phyloP scores from a whole-genome alignment of 2,329 filamentous ascomycete genomes.

The Neonectria coccinea region DNA sequence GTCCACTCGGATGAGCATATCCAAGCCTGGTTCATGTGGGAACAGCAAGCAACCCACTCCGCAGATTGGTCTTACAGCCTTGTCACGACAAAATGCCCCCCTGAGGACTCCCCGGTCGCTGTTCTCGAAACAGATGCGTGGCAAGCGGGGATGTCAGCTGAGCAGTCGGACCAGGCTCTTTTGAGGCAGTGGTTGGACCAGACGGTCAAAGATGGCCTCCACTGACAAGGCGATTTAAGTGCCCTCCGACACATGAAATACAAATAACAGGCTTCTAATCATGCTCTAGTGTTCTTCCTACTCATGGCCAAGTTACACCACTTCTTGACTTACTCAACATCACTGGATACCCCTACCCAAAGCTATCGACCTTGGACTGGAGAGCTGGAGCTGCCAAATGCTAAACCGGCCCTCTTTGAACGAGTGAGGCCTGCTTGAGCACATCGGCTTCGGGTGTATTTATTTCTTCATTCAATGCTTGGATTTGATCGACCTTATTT shows the following conservation, averaged over 20 bases:
- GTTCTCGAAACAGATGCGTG: slow-evolving; percentile 24
- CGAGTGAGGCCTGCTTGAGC: too few relatives aligned
- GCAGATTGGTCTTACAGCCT: slow-evolving; percentile 20
- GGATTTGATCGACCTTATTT: too few relatives aligned
- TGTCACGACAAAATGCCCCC: slow-evolving; percentile 13
- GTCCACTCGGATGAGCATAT: slow-evolving; percentile 19
- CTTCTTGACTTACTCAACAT: slow-evolving; percentile 22
- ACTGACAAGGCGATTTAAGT: slow-evolving; percentile 18
- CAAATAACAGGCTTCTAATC: neutral
- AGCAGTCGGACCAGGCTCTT: slow-evolving; percentile 12
- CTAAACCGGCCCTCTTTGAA: neutral
- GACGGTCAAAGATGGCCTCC: slow-evolving; percentile 1
- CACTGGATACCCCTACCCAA: slow-evolving; percentile 19
- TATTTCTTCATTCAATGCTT: too few relatives aligned
- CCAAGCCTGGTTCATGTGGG: slow-evolving; percentile 26
- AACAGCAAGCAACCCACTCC: slow-evolving; percentile 19
- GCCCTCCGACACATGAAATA: fast-evolving
- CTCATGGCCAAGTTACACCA: slow-evolving; percentile 17
- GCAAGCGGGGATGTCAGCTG: slow-evolving; percentile 18
- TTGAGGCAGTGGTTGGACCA: slow-evolving; percentile 28
- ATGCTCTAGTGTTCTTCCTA: slow-evolving; percentile 14
- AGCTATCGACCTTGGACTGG: slow-evolving; percentile 9
- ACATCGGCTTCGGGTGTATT: too few relatives aligned
- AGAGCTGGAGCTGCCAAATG: slow-evolving; percentile 15
- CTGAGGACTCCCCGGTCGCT: slow-evolving; percentile 10